Conservation (phyloP, 1,284 basidiomycete genomes). For the Tranzscheliella williamsii region DNA sequence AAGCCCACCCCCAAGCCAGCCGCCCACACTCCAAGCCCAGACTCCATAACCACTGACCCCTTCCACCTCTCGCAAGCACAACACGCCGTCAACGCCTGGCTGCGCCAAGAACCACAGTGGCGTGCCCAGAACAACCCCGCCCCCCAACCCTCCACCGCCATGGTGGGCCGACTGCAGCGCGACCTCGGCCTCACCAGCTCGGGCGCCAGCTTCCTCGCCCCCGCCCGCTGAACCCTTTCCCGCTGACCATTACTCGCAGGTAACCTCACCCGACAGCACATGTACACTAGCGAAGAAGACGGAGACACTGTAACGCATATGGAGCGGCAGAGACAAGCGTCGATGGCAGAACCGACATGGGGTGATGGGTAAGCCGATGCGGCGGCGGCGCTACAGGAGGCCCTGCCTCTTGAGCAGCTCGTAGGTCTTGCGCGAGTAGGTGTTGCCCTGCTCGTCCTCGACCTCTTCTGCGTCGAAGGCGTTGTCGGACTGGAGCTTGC, state of each 20-base stretch:
- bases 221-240: too few relatives aligned
- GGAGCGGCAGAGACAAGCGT: too few relatives aligned
- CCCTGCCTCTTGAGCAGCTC: constrained; percentile 60
- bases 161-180: constrained; percentile 9
- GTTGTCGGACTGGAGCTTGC: constrained; percentile 32
- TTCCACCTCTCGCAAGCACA: constrained; percentile 7
- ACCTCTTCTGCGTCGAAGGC: constrained; percentile 55
- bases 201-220: constrained; percentile 5
- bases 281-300: too few relatives aligned
- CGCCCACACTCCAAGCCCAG: neutral
- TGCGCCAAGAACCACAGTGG: constrained; percentile 8
- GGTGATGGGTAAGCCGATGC: too few relatives aligned
- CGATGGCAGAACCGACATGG: too few relatives aligned
- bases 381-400: constrained; percentile 42
- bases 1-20: constrained; percentile 1
- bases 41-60: neutral
- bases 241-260: too few relatives aligned
- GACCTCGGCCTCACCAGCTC: constrained; percentile 8
- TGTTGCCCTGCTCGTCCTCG: constrained; percentile 58
- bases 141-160: neutral
- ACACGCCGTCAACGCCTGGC: constrained; percentile 14
- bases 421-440: constrained; percentile 59
- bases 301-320: too few relatives aligned
- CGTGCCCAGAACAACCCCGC: neutral
- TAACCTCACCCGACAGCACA: too few relatives aligned